These are phyloP conservation scores for Dactylellina parvicollis DNA, from an alignment of 2,329 filamentous ascomycete species.

Conservation along the genomic window DNA sequence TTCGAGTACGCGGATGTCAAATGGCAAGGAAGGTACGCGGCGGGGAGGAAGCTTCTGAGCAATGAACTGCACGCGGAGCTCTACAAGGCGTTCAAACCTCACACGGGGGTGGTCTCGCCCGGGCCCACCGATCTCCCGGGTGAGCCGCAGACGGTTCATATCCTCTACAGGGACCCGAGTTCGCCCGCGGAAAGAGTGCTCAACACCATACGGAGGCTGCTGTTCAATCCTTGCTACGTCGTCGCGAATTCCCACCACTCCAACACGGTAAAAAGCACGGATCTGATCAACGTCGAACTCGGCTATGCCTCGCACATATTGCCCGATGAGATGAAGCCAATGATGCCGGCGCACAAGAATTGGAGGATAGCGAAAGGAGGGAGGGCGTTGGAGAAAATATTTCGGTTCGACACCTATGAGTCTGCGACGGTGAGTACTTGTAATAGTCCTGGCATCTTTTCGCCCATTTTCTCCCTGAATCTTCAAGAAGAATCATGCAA, in stretches of 20 bases:
- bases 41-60: background rate
- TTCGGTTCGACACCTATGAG: constrained; percentile 24
- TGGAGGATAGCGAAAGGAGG: constrained; percentile 37
- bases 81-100: constrained; percentile 19
- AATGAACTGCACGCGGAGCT: constrained; percentile 2
- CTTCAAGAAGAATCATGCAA: too few species aligned
- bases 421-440: constrained; percentile 6
- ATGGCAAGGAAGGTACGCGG: background rate
- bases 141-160: constrained; percentile 21
- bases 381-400: constrained; percentile 31
- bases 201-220: constrained; percentile 15
- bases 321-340: constrained; percentile 22
- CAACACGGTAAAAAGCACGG: constrained; percentile 22
- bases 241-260: constrained; percentile 8
- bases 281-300: constrained; percentile 24
- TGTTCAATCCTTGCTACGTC: constrained; percentile 37
- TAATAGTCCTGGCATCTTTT: background rate
- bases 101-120: constrained; percentile 16
- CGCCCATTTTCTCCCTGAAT: too few species aligned
- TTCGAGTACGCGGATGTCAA: constrained; percentile 12
- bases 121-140: constrained; percentile 39
- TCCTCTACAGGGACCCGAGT: constrained; percentile 16
- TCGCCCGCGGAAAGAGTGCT: constrained; percentile 20
- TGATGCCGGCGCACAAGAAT: constrained; percentile 21
- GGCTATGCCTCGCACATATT: constrained; percentile 14